phyloP scores from a whole-genome alignment of 2,329 filamentous ascomycete genomes.

The Neonectria punicea region DNA sequence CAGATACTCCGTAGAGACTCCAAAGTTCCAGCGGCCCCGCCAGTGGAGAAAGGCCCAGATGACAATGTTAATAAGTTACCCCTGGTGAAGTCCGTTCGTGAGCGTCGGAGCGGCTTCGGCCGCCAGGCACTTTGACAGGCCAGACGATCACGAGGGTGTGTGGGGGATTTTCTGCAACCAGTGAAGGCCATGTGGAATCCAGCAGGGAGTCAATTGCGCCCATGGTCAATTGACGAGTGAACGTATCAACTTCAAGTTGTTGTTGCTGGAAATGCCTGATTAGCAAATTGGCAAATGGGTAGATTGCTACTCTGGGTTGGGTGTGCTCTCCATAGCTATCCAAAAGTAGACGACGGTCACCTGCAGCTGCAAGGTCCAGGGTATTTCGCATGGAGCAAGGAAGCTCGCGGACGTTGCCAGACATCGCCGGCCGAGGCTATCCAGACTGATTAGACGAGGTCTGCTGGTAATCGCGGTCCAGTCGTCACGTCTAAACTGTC shows the following conservation, averaged over 20 bases:
- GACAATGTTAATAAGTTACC: neutral
- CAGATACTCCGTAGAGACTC: neutral
- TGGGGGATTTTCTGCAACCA: conserved; percentile 16
- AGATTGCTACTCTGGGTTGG: neutral
- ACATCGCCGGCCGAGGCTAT: neutral
- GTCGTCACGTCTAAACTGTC: neutral
- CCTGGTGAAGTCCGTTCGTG: conserved; percentile 1
- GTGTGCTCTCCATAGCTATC: neutral
- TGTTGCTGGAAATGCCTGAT: neutral
- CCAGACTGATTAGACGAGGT: neutral
- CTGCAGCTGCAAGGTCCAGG: conserved; percentile 16
- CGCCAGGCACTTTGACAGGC: conserved; percentile 7
- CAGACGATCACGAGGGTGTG: conserved; percentile 19
- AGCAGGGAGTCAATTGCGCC: neutral
- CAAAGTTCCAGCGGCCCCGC: conserved; percentile 11
- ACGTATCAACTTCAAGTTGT: neutral
- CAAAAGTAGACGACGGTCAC: conserved; percentile 1
- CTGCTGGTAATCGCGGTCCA: neutral
- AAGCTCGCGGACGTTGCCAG: neutral
- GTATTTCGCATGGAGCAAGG: neutral
- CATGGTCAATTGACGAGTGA: neutral
- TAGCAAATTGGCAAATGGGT: neutral
- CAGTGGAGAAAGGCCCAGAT: conserved; percentile 7
- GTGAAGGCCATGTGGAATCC: conserved; percentile 13
- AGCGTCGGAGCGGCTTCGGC: conserved; percentile 13